Percentiles rank a stretch among this genome's conserved stretches.
Conservation (phyloP, 2,329 filamentous ascomycete species). For the Penicillium fuscoglaucum region DNA sequence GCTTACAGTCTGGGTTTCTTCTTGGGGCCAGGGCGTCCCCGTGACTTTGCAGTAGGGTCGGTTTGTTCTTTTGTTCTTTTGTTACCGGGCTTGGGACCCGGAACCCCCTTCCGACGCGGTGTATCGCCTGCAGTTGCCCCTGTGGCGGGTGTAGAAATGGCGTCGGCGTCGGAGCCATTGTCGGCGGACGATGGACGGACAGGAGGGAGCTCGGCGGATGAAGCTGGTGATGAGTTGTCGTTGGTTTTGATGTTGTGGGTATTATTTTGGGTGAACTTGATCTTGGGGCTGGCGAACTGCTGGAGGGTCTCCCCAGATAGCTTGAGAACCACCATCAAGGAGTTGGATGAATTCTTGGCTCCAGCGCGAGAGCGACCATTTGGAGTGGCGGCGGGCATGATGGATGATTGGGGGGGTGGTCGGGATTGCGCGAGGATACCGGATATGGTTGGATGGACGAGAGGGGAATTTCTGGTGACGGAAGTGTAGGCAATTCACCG, state of each 20-base stretch:
- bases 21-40: constrained; percentile 91
- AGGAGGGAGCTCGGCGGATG: constrained; percentile 36
- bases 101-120: constrained; percentile 73
- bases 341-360: constrained; percentile 26
- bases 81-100: constrained; percentile 65
- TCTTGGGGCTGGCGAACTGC: constrained; percentile 29
- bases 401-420: constrained; percentile 3
- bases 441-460: constrained; percentile 6
- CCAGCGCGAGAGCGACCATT: constrained; percentile 38
- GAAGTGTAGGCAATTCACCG: constrained; percentile 17
- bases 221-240: constrained; percentile 40
- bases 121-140: constrained; percentile 45
- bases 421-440: background rate
- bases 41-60: constrained; percentile 57
- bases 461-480: constrained; percentile 11
- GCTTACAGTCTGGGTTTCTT: constrained; percentile 94
- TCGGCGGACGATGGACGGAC: constrained; percentile 43
- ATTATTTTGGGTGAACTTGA: constrained; percentile 6
- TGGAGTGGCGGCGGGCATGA: constrained; percentile 29
- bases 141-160: constrained; percentile 43
- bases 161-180: constrained; percentile 42
- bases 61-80: constrained; percentile 53
- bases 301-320: constrained; percentile 40
- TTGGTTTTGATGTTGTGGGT: constrained; percentile 29
- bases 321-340: constrained; percentile 40